Conservation (phyloP, 2,329 filamentous ascomycete genomes). For the Cercospora nicotianae region DNA sequence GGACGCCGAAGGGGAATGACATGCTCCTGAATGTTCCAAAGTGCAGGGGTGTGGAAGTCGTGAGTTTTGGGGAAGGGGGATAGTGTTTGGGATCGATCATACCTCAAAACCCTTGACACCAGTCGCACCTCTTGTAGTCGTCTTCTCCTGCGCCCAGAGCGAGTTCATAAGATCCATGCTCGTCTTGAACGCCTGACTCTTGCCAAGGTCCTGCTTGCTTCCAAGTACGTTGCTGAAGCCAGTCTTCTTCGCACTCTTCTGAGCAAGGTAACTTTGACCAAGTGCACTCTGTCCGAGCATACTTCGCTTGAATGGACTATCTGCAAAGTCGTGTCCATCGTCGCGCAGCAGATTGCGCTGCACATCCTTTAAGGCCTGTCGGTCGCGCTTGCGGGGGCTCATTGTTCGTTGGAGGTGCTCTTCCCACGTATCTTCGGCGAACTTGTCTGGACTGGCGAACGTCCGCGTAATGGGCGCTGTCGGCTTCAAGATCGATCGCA, state of each 20-base stretch:
- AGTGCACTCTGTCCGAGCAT: conserved; percentile 35
- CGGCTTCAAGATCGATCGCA: conserved; percentile 53
- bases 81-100: conserved; percentile 58
- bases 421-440: conserved; percentile 78
- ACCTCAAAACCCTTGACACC: conserved; percentile 62
- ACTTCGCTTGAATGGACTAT: conserved; percentile 61
- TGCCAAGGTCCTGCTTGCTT: conserved; percentile 25
- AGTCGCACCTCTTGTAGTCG: conserved; percentile 22
- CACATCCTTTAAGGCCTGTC: conserved; percentile 67
- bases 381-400: conserved; percentile 89
- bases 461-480: conserved; percentile 36
- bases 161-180: conserved; percentile 97
- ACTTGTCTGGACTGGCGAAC: conserved; percentile 56
- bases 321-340: conserved; percentile 34
- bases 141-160: conserved; percentile 72
- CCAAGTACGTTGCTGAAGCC: conserved; percentile 26
- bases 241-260: conserved; percentile 38
- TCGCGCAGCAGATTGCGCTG: conserved; percentile 57
- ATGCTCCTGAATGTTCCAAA: not conserved
- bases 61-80: conserved; percentile 21
- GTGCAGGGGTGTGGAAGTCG: conserved; percentile 5
- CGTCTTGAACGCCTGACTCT: conserved; percentile 68
- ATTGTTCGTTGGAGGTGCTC: conserved; percentile 92
- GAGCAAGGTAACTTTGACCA: conserved; percentile 42
- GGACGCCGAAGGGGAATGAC: conserved; percentile 23